phyloP scores from a whole-genome alignment of 2,329 filamentous ascomycete species.

The Pseudogymnoascus sp. region DNA sequence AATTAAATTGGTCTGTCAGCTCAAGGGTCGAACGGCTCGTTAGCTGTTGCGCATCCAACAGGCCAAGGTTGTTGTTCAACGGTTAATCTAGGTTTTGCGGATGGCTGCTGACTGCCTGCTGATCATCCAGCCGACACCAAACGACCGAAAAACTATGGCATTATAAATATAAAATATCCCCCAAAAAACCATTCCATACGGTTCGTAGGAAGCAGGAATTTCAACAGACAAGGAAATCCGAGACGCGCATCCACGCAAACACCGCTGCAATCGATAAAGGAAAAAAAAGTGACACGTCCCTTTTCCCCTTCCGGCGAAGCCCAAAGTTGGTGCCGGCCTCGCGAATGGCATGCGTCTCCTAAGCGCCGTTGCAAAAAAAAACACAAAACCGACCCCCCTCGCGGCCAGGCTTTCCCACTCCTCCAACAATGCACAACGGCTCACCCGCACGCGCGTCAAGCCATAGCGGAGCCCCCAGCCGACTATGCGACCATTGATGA shows the following conservation, averaged over 20 bases:
- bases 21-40: neutral
- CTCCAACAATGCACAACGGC: neutral
- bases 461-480: neutral
- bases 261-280: neutral
- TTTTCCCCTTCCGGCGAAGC: neutral
- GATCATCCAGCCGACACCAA: neutral
- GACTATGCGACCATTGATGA: neutral
- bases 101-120: neutral
- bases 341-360: neutral
- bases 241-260: neutral
- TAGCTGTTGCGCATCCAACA: neutral
- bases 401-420: neutral
- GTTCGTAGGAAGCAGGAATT: neutral
- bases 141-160: neutral
- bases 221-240: neutral
- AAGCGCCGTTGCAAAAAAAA: neutral
- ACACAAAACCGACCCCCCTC: neutral
- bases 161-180: neutral
- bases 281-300: neutral
- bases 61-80: neutral
- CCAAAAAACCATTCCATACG: neutral
- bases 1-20: constrained; percentile 1
- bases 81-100: constrained; percentile 1
- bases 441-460: neutral
- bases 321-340: neutral